A percentile compares a stretch with the other conserved stretches of the same genome.
phyloP scores from a whole-genome alignment of 176 grass and related monocot genomes.

The Avena atlantica region DNA sequence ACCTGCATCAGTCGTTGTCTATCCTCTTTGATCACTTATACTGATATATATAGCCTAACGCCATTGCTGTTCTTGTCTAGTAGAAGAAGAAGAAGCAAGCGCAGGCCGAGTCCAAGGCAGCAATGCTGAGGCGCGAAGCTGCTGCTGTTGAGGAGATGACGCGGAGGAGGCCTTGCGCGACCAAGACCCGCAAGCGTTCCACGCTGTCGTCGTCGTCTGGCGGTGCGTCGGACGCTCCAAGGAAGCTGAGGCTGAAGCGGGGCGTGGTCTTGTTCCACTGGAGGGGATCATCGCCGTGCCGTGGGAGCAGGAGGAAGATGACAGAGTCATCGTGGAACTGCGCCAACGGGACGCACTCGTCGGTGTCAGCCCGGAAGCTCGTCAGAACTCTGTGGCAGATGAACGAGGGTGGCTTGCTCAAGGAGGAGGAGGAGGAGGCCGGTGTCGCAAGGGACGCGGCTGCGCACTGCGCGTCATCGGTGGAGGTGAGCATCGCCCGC shows the following conservation, averaged over 20 bases:
- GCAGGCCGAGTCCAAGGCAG: conserved; percentile 14
- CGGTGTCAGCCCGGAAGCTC: conserved; percentile 76
- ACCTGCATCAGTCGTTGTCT: neutral
- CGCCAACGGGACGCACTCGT: conserved; percentile 26
- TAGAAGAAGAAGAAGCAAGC: conserved; percentile 5
- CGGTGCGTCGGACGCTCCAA: conserved; percentile 33
- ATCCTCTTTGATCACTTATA: conserved; percentile 11
- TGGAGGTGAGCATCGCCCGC: conserved; percentile 35
- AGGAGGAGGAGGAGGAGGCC: neutral
- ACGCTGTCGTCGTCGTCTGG: conserved; percentile 62
- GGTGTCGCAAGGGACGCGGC: neutral
- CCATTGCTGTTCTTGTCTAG: conserved; percentile 3
- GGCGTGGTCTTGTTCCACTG: conserved; percentile 40
- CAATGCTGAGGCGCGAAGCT: conserved; percentile 44
- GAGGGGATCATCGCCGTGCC: conserved; percentile 42
- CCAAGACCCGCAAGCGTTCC: conserved; percentile 57
- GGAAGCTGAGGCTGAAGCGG: conserved; percentile 53
- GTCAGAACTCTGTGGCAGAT: conserved; percentile 67
- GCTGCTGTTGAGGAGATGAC: neutral
- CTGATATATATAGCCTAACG: neutral
- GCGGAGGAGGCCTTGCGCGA: neutral
- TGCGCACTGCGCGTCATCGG: conserved; percentile 44
- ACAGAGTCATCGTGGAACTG: conserved; percentile 52
- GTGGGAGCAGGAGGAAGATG: conserved; percentile 35
- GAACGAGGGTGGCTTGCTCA: conserved; percentile 38